Percentiles rank a stretch among this genome's conserved stretches.
Conservation (phyloP, 495 filamentous ascomycete species). For the Acidiella bohemica region DNA sequence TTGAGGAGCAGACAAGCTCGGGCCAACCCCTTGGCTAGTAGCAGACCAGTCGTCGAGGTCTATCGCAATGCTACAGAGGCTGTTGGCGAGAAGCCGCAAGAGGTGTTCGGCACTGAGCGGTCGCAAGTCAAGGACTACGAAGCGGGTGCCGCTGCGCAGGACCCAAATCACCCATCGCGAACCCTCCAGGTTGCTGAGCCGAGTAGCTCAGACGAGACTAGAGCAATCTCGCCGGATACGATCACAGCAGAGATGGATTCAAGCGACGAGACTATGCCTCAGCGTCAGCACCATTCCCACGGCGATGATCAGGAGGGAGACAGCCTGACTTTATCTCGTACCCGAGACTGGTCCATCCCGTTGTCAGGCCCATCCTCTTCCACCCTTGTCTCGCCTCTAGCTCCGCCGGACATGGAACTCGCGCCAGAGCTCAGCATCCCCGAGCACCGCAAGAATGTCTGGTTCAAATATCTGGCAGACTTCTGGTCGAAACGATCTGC, state of each 20-base stretch:
- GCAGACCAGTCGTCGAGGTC: slow-evolving; percentile 89
- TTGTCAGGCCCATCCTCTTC: slow-evolving; percentile 9
- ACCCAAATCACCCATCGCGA: neutral
- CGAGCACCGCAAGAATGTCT: slow-evolving; percentile 77
- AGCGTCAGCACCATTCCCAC: slow-evolving; percentile 32
- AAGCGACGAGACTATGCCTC: neutral
- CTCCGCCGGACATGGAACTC: slow-evolving; percentile 13
- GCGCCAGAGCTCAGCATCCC: slow-evolving; percentile 62
- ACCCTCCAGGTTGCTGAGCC: too few species aligned
- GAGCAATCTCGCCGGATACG: neutral
- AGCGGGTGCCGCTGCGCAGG: neutral
- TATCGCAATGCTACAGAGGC: slow-evolving; percentile 88
- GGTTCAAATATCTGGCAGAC: slow-evolving; percentile 87
- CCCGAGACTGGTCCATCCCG: slow-evolving; percentile 45
- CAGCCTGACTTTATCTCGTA: slow-evolving; percentile 55
- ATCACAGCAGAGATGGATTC: neutral
- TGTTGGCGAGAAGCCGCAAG: slow-evolving; percentile 51
- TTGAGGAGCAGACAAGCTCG: slow-evolving; percentile 68
- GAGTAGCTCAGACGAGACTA: slow-evolving; percentile 4
- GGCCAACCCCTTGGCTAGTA: slow-evolving; percentile 79
- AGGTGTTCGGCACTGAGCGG: neutral
- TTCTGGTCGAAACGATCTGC: slow-evolving; percentile 98
- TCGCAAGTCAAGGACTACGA: neutral
- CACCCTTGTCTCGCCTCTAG: slow-evolving; percentile 42
- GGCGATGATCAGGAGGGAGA: slow-evolving; percentile 60